These are phyloP conservation scores for Neofusicoccum umdonicola DNA, from an alignment of 2,329 filamentous ascomycete species.

Conservation along the genomic window DNA sequence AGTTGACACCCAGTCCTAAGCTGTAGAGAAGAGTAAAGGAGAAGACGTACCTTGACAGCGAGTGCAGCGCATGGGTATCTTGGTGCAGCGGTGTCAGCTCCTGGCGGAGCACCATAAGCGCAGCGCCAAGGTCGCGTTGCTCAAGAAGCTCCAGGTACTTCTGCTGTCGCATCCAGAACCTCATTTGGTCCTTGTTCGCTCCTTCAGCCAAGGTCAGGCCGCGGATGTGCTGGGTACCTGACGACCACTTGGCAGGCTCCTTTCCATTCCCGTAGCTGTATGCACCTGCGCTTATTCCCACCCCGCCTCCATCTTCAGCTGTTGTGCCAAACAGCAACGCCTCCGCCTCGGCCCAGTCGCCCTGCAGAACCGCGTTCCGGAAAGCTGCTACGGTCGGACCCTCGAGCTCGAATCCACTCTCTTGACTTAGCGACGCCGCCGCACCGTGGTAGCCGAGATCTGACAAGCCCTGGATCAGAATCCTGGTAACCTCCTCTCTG, in stretches of 20 bases:
- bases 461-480: constrained; percentile 84
- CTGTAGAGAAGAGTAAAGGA: neutral
- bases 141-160: constrained; percentile 93
- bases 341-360: constrained; percentile 85
- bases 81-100: constrained; percentile 85
- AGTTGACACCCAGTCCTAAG: neutral
- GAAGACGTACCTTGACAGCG: constrained; percentile 65
- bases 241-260: constrained; percentile 27
- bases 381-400: constrained; percentile 84
- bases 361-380: constrained; percentile 72
- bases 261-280: constrained; percentile 31
- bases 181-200: constrained; percentile 75
- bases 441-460: constrained; percentile 84
- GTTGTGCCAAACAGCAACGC: constrained; percentile 63
- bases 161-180: constrained; percentile 85
- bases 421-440: constrained; percentile 69
- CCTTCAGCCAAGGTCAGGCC: constrained; percentile 73
- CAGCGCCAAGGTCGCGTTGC: constrained; percentile 66
- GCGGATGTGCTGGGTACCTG: constrained; percentile 33
- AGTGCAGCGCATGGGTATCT: constrained; percentile 73
- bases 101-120: constrained; percentile 77
- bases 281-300: constrained; percentile 31
- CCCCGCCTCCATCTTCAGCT: constrained; percentile 46
- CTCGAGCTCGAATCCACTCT: constrained; percentile 87
- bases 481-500: constrained; percentile 86